Evolutionary conservation across 1,284 basidiomycete genomes (phyloP).

Genomic region (Cryptococcus jaspeensis): DNA sequence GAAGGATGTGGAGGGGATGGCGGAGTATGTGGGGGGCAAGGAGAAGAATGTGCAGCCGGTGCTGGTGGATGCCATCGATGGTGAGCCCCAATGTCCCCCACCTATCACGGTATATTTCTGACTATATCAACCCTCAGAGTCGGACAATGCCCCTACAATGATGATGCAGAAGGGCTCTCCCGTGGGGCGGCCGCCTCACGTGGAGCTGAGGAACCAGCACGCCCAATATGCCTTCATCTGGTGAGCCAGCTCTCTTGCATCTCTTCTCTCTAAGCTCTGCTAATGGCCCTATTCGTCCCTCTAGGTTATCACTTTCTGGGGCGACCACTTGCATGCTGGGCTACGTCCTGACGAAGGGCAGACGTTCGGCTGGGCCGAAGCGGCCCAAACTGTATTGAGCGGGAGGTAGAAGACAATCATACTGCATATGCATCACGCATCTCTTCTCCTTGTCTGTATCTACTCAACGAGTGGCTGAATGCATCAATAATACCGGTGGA

Average conservation of each 20-base stretch:
- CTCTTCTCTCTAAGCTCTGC: constrained; percentile 47
- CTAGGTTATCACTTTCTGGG: constrained; percentile 53
- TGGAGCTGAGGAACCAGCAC: constrained; percentile 93
- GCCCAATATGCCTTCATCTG: constrained; percentile 94
- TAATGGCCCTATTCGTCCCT: constrained; percentile 4
- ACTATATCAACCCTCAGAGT: constrained; percentile 59
- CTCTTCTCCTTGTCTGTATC: background rate
- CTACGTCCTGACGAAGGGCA: constrained; percentile 43
- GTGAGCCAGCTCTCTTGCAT: constrained; percentile 53
- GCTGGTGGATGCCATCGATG: constrained; percentile 71
- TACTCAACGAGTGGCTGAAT: too few relatives aligned
- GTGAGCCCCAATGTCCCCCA: constrained; percentile 19
- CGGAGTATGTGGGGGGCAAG: constrained; percentile 70
- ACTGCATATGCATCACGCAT: background rate
- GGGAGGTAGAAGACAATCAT: background rate
- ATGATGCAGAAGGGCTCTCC: constrained; percentile 74
- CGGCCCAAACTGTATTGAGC: constrained; percentile 11
- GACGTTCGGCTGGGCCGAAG: constrained; percentile 18
- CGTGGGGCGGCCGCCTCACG: constrained; percentile 75
- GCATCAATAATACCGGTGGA: too few relatives aligned
- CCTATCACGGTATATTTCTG: background rate
- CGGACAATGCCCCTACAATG: constrained; percentile 65
- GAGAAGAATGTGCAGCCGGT: constrained; percentile 73
- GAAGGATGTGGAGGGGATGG: constrained; percentile 80
- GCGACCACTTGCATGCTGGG: constrained; percentile 53